Conservation (phyloP, 2,329 filamentous ascomycete genomes). For the Arthrobotrys sphaeroides region DNA sequence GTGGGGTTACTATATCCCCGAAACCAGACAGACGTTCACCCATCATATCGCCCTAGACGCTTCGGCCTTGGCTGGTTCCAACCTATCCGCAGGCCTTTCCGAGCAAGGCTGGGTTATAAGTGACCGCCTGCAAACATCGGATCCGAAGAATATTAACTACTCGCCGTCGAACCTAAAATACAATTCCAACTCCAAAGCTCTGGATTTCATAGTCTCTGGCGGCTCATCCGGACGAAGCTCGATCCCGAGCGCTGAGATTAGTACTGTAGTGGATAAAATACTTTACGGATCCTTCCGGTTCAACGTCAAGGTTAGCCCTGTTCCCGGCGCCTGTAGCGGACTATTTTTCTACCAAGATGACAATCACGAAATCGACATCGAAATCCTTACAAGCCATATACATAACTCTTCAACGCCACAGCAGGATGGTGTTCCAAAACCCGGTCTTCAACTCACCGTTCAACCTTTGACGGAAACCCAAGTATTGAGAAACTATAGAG, state of each 20-base stretch:
- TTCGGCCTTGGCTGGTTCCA: background rate
- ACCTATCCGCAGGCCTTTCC: background rate
- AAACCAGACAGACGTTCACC: slow-evolving; percentile 34
- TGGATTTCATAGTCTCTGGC: slow-evolving; percentile 40
- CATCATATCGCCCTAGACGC: slow-evolving; percentile 17
- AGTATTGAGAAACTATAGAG: slow-evolving; percentile 20
- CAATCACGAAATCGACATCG: slow-evolving; percentile 50
- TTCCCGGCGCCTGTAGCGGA: slow-evolving; percentile 40
- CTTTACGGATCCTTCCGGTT: slow-evolving; percentile 47
- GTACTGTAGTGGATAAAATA: slow-evolving; percentile 25
- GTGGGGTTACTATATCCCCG: slow-evolving; percentile 51
- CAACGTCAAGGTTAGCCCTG: slow-evolving; percentile 20
- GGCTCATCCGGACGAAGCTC: slow-evolving; percentile 4
- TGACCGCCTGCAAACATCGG: slow-evolving; percentile 6
- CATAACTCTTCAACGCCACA: slow-evolving; percentile 11
- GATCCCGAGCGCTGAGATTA: slow-evolving; percentile 32
- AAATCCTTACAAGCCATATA: slow-evolving; percentile 46
- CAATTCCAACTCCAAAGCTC: slow-evolving; percentile 10
- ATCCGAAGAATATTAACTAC: slow-evolving; percentile 33
- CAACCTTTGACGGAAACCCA: slow-evolving; percentile 23
- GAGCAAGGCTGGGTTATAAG: slow-evolving; percentile 35
- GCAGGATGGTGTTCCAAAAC: slow-evolving; percentile 20
- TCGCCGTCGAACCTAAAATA: slow-evolving; percentile 28
- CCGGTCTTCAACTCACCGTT: slow-evolving; percentile 41
- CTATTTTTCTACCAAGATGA: slow-evolving; percentile 50